A percentile compares a stretch with the other conserved stretches of the same genome.
Evolutionary conservation across 495 filamentous ascomycete genomes (phyloP).

Genomic region (Cryomyces minteri): DNA sequence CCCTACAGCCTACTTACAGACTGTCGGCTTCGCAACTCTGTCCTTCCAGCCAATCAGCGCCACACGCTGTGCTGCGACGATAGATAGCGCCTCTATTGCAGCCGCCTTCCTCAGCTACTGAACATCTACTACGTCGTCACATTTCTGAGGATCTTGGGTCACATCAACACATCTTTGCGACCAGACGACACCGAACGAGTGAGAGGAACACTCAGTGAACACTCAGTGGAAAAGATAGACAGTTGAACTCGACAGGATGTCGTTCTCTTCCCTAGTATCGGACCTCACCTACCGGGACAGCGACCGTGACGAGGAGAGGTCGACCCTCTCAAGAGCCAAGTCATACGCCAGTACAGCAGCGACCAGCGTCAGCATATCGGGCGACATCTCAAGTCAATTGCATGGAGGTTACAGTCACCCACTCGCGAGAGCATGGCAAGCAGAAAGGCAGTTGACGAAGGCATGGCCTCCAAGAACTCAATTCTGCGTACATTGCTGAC

Average conservation of each 20-base stretch:
- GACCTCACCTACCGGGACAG: conserved; percentile 58
- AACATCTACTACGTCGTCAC: too few species aligned
- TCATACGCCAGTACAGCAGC: conserved; percentile 77
- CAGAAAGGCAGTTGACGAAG: conserved; percentile 93
- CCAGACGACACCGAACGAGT: too few species aligned
- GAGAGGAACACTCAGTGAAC: too few species aligned
- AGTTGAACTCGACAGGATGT: conserved; percentile 35
- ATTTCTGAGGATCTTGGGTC: too few species aligned
- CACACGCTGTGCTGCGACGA: too few species aligned
- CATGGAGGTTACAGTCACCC: conserved; percentile 92
- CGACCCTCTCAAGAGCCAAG: conserved; percentile 52
- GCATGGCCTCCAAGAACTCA: conserved; percentile 23
- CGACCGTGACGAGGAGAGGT: conserved; percentile 34
- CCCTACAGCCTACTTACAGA: too few species aligned
- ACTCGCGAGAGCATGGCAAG: conserved; percentile 81
- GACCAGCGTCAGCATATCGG: conserved; percentile 84
- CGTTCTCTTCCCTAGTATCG: conserved; percentile 78
- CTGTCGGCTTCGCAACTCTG: too few species aligned
- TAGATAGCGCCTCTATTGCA: too few species aligned
- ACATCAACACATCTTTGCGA: too few species aligned
- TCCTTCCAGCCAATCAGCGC: too few species aligned
- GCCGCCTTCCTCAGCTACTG: too few species aligned
- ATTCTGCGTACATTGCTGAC: background rate
- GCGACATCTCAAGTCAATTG: conserved; percentile 85
- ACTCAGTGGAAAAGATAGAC: too few species aligned